Evolutionary conservation across 1,139 yeast species (phyloP).

Genomic region (Eremothecium gossypii): DNA sequence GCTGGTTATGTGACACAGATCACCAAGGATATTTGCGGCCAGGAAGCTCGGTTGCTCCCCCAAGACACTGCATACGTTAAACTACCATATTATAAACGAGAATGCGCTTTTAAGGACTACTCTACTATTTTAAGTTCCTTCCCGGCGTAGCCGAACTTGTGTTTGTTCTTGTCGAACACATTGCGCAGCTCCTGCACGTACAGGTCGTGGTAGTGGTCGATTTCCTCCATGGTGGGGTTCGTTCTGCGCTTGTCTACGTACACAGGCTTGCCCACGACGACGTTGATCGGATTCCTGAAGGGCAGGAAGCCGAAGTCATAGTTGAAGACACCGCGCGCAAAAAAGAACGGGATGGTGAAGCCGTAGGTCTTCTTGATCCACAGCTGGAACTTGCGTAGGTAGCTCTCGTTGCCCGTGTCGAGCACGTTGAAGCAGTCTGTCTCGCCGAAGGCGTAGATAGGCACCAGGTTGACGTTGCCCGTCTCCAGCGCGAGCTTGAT

Average conservation of each 20-base stretch:
- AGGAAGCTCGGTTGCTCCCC: too few species aligned
- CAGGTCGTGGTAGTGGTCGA: conserved; percentile 62
- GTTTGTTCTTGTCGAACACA: conserved; percentile 64
- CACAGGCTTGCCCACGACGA: conserved; percentile 79
- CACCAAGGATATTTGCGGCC: too few species aligned
- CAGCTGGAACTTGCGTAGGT: conserved; percentile 49
- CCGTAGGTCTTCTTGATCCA: conserved; percentile 65
- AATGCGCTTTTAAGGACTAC: neutral
- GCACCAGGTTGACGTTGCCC: conserved; percentile 74
- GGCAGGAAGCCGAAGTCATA: conserved; percentile 90
- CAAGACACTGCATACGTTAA: too few species aligned
- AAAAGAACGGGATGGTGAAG: conserved; percentile 83
- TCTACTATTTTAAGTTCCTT: conserved; percentile 19
- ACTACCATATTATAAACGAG: too few species aligned
- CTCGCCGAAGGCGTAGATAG: conserved; percentile 89
- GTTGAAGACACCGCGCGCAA: conserved; percentile 87
- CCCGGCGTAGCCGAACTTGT: conserved; percentile 42
- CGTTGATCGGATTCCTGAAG: conserved; percentile 67
- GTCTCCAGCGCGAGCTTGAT: conserved; percentile 74
- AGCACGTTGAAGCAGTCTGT: conserved; percentile 66
- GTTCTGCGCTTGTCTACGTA: conserved; percentile 44
- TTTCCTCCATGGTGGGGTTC: conserved; percentile 39
- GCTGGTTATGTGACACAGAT: neutral
- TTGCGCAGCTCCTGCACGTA: conserved; percentile 61
- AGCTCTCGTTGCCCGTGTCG: conserved; percentile 45